Percentiles rank a stretch among this genome's conserved stretches.
Evolutionary conservation across 805 yeast species (phyloP).

Genomic region (Ogataea zsoltii): DNA sequence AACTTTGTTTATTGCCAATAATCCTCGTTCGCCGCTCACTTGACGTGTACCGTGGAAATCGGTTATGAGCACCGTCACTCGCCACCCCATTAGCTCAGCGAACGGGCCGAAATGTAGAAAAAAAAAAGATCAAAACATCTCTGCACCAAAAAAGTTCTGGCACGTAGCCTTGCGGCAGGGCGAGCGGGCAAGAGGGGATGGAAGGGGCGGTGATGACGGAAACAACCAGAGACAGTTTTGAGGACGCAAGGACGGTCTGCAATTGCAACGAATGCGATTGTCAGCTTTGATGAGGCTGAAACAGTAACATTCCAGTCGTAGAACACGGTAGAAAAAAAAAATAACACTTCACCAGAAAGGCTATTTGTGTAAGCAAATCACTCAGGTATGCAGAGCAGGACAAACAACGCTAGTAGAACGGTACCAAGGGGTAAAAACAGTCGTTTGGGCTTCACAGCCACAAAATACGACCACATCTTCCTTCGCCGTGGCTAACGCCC

Average conservation of each 20-base stretch:
- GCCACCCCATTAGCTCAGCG: constrained; percentile 2
- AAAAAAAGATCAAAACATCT: constrained; percentile 4
- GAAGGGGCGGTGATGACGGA: not conserved
- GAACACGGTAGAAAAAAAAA: not conserved
- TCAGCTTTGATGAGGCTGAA: not conserved
- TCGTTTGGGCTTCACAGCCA: too few species aligned
- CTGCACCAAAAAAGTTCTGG: constrained; percentile 6
- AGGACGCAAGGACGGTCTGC: not conserved
- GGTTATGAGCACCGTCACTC: constrained; percentile 13
- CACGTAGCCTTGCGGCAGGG: not conserved
- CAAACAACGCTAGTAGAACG: not conserved
- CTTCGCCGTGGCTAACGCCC: constrained; percentile 1
- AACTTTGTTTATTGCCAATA: too few species aligned
- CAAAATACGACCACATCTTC: not conserved
- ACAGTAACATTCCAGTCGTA: not conserved
- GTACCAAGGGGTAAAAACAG: not conserved
- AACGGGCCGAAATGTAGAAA: too few species aligned
- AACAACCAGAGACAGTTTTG: too few species aligned
- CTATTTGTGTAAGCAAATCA: constrained; percentile 5
- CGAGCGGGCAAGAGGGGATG: not conserved
- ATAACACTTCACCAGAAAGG: constrained; percentile 5
- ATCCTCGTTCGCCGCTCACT: too few species aligned
- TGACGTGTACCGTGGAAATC: too few species aligned
- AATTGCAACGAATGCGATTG: not conserved
- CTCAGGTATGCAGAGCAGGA: not conserved